Conservation (phyloP, 441 rosid species). For the Adansonia madagascariensis region DNA sequence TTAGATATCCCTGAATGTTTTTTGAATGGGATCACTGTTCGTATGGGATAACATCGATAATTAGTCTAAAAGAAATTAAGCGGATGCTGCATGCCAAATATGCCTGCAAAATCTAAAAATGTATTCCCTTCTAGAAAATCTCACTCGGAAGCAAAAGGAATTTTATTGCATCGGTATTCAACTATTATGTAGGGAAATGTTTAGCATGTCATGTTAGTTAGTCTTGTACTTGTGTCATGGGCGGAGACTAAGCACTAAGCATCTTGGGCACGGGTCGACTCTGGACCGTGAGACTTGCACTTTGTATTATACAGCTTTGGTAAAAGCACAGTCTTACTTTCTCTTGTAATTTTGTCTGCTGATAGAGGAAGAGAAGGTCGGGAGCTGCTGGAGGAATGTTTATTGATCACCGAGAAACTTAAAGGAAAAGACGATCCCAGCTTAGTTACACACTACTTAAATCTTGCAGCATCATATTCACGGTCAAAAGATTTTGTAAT, state of each 20-base stretch:
- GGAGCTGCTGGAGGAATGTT: constrained; percentile 77
- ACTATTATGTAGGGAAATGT: background rate
- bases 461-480: constrained; percentile 79
- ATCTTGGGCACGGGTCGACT: too few relatives aligned
- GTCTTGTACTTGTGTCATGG: background rate
- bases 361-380: constrained; percentile 87
- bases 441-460: constrained; percentile 65
- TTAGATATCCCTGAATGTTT: background rate
- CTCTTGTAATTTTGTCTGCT: constrained; percentile 17
- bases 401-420: constrained; percentile 62
- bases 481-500: constrained; percentile 66
- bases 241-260: too few relatives aligned
- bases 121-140: background rate
- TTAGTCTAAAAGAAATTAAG: too few relatives aligned
- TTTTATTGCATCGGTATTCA: background rate
- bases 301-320: background rate
- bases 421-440: constrained; percentile 74
- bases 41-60: background rate
- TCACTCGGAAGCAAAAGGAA: background rate
- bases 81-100: background rate
- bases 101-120: background rate
- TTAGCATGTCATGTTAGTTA: background rate
- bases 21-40: background rate
- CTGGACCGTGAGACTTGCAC: background rate
- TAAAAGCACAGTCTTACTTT: background rate